These are phyloP conservation scores for Rugonectria rugulosa DNA, from an alignment of 2,329 filamentous ascomycete species.

Conservation along the genomic window DNA sequence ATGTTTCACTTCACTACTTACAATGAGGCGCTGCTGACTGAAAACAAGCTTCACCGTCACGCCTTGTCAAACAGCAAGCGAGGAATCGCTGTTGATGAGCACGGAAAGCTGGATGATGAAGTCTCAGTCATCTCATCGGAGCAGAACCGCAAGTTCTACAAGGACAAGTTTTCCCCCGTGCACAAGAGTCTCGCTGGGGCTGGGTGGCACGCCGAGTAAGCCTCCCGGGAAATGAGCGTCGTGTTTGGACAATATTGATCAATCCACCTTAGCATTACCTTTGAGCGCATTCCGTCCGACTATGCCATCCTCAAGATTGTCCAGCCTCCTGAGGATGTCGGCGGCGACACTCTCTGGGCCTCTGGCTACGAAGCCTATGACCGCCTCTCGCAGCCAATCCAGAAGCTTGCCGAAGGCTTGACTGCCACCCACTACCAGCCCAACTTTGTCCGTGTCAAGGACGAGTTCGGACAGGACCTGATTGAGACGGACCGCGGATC, in stretches of 20 bases:
- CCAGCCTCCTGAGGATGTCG: constrained; percentile 19
- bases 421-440: constrained; percentile 16
- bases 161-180: constrained; percentile 15
- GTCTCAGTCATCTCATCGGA: constrained; percentile 23
- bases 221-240: neutral
- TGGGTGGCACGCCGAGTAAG: constrained; percentile 26
- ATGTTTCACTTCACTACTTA: neutral
- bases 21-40: neutral
- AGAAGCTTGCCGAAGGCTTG: constrained; percentile 18
- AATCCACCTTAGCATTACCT: constrained; percentile 5
- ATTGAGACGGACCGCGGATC: constrained; percentile 19
- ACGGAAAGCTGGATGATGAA: constrained; percentile 23
- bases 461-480: constrained; percentile 8
- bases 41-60: constrained; percentile 15
- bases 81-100: constrained; percentile 21
- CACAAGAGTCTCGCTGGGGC: constrained; percentile 19
- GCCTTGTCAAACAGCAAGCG: constrained; percentile 23
- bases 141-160: constrained; percentile 24
- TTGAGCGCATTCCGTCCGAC: constrained; percentile 21
- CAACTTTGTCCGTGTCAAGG: constrained; percentile 12
- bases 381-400: constrained; percentile 15
- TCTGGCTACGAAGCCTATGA: constrained; percentile 22
- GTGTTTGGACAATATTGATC: neutral
- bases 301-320: constrained; percentile 21
- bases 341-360: constrained; percentile 22